Evolutionary conservation across 2,329 filamentous ascomycete species (phyloP), one percentile per base, ranked within the genome.

Genomic region (Botryosphaeria agaves): DNA sequence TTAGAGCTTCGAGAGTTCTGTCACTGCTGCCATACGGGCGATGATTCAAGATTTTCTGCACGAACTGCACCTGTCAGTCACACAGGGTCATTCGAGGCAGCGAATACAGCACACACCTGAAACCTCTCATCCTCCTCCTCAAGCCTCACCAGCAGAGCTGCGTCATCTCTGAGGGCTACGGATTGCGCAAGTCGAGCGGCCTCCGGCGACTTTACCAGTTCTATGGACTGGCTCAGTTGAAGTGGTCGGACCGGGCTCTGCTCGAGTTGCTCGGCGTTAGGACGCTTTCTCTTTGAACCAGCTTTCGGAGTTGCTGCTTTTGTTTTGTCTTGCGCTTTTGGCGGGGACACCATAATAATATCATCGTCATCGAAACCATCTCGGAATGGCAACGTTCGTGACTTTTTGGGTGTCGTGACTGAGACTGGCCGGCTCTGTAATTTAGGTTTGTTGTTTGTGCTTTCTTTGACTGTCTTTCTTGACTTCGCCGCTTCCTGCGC

Each of bases 331-430:
- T 49, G 52, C 4, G 46, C 39, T 39, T 63, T 71, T 31, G 60
- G 68, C 3, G 69, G 69, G 3, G 69, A 72, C 1, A 59, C 46
- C 36, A 64, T 55, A 33, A 63, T 48, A 6, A 75, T 59, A 42
- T 76, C 68, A 32, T 66, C 62, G 35, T 81, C 72, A 35, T 85
- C 78, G 42, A 89, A 89, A 0, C 81, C 81, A 51, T 89, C 81
- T 2, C 76, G 66, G 29, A 78, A 57, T 1, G 65, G 61, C 52
- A 68, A 68, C 1, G 57, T 52, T 46, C 66, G 72, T 17, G 62
- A 63, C 47, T 70, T 75, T 43, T 64, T 79, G 2, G 75, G 74
- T 0, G 77, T 81, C 1, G 59, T 63, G 0, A 54, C 46, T 41
- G 3, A 40, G n/a, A n/a, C n/a, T n/a, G n/a, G n/a, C 43, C 14